Percentiles rank a stretch among this genome's conserved stretches.
These are phyloP conservation scores for Cruciata laevipes DNA, from an alignment of 257 asterid genomes.

Conservation along the genomic window DNA sequence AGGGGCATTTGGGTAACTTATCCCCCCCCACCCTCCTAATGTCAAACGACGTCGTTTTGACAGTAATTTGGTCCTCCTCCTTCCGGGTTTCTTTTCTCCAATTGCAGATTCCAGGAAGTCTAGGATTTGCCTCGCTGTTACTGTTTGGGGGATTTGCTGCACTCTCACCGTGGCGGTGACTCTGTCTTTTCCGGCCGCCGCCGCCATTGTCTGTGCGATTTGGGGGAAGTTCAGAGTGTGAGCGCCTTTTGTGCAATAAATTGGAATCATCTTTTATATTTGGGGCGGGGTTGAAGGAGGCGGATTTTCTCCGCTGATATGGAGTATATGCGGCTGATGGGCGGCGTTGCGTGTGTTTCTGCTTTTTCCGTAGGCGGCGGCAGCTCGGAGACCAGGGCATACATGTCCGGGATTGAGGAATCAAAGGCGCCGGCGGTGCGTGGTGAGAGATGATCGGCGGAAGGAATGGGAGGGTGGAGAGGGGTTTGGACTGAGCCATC, in stretches of 20 bases:
- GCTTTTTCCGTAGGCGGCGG: slow-evolving; percentile 3
- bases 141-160: slow-evolving; percentile 47
- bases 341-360: slow-evolving; percentile 9
- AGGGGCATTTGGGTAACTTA: too few relatives aligned
- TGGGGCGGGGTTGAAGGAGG: too few relatives aligned
- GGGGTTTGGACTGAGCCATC: slow-evolving; percentile 33
- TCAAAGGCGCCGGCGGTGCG: slow-evolving; percentile 34
- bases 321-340: slow-evolving; percentile 56
- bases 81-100: too few relatives aligned
- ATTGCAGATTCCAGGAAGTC: slow-evolving; percentile 45
- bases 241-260: too few relatives aligned
- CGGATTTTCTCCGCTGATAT: slow-evolving; percentile 28
- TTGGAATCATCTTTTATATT: too few relatives aligned
- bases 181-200: slow-evolving; percentile 21
- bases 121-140: slow-evolving; percentile 45
- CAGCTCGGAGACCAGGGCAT: slow-evolving; percentile 22
- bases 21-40: too few relatives aligned
- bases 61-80: too few relatives aligned
- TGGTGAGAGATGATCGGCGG: slow-evolving; percentile 49
- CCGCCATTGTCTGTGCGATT: background rate
- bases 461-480: slow-evolving; percentile 46
- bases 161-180: slow-evolving; percentile 52
- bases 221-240: background rate
- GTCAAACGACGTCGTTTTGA: too few relatives aligned
- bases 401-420: slow-evolving; percentile 28